A percentile compares a stretch with the other conserved stretches of the same genome.
Conservation (phyloP, 257 asterid species). For the Eustoma russellianum region DNA sequence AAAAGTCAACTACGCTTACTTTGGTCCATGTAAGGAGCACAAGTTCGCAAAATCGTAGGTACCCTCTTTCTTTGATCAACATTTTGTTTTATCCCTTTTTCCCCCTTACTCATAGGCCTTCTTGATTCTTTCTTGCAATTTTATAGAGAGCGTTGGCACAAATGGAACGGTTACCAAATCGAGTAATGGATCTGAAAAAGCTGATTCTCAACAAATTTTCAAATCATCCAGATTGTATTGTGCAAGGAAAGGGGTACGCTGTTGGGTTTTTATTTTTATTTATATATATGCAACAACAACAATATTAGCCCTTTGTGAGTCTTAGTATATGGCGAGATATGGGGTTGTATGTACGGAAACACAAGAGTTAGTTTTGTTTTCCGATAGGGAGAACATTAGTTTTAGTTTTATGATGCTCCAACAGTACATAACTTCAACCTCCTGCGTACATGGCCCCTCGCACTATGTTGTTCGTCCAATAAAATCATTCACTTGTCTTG, state of each 20-base stretch:
- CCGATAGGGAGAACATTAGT: too few relatives aligned
- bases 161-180: conserved; percentile 12
- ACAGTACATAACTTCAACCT: too few relatives aligned
- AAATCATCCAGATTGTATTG: conserved; percentile 36
- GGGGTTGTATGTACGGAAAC: too few relatives aligned
- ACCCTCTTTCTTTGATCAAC: conserved; percentile 10
- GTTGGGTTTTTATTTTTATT: too few relatives aligned
- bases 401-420: too few relatives aligned
- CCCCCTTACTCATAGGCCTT: not conserved
- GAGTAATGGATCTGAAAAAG: conserved; percentile 24
- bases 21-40: conserved; percentile 47
- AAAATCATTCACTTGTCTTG: too few relatives aligned
- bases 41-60: conserved; percentile 38
- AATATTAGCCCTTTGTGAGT: too few relatives aligned
- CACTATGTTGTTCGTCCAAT: too few relatives aligned
- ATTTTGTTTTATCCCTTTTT: not conserved
- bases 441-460: too few relatives aligned
- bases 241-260: conserved; percentile 57
- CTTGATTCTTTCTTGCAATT: not conserved
- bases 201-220: conserved; percentile 25
- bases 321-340: too few relatives aligned
- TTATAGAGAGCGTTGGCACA: conserved; percentile 15
- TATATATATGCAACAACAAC: too few relatives aligned
- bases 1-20: conserved; percentile 19
- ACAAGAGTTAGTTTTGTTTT: too few relatives aligned